Conservation (phyloP, 371 early-diverging fungal genomes). For the Catenaria anguillulae region DNA sequence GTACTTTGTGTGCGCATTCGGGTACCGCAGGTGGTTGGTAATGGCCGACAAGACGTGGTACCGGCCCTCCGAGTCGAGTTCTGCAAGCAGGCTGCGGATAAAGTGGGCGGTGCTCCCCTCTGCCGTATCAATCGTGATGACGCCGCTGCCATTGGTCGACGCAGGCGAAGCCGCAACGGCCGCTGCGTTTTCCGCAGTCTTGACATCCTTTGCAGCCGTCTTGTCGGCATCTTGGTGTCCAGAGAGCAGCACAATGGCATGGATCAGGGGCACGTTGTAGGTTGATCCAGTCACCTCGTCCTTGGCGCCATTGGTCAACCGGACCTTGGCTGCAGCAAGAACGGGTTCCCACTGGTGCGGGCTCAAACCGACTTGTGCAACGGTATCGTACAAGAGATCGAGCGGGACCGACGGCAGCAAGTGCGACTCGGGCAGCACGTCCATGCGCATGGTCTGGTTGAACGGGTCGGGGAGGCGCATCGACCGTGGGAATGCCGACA, state of each 20-base stretch:
- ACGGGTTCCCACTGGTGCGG: conserved; percentile 29
- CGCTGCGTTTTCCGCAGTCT: conserved; percentile 55
- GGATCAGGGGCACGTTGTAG: conserved; percentile 70
- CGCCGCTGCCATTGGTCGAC: conserved; percentile 51
- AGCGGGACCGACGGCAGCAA: conserved; percentile 54
- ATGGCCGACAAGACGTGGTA: conserved; percentile 79
- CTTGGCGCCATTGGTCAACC: not conserved
- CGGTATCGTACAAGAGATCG: conserved; percentile 17
- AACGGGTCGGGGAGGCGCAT: conserved; percentile 95
- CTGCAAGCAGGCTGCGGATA: not conserved
- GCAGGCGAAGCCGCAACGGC: conserved; percentile 8
- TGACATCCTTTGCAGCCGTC: not conserved
- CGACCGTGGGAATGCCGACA: conserved; percentile 85
- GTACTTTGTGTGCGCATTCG: conserved; percentile 90
- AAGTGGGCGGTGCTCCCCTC: conserved; percentile 22
- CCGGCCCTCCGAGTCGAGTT: conserved; percentile 34
- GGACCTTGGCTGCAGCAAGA: not conserved
- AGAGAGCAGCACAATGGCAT: conserved; percentile 74
- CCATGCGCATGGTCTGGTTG: conserved; percentile 85
- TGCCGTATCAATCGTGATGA: conserved; percentile 69
- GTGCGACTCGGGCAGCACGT: conserved; percentile 67
- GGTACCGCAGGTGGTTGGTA: conserved; percentile 93
- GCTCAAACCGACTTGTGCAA: conserved; percentile 3
- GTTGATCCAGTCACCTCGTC: conserved; percentile 24
- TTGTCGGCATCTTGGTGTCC: conserved; percentile 31